A percentile compares a stretch with the other conserved stretches of the same genome.
Conservation (phyloP, 1,139 yeast species). For the Pichia sp. region DNA sequence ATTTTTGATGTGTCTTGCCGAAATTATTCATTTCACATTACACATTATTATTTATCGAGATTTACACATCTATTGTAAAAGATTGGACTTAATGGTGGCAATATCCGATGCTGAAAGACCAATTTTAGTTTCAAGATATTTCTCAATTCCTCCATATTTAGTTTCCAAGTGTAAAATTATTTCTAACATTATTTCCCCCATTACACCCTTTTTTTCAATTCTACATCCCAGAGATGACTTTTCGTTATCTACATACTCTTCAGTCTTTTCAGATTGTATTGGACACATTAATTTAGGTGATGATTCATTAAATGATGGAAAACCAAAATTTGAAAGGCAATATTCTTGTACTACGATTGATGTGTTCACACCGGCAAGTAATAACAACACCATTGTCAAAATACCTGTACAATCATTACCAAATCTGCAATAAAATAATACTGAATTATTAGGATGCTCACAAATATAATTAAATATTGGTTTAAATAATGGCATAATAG, state of each 20-base stretch:
- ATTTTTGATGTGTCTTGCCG: neutral
- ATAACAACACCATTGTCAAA: slow-evolving; percentile 57
- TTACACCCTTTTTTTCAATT: neutral
- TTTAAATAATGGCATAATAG: slow-evolving; percentile 42
- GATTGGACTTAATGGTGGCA: neutral
- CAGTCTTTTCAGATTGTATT: neutral
- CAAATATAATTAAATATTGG: slow-evolving; percentile 47
- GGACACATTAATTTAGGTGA: neutral
- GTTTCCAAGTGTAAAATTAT: neutral
- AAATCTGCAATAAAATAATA: slow-evolving; percentile 74
- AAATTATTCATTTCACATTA: neutral
- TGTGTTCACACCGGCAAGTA: slow-evolving; percentile 58
- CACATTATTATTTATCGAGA: neutral
- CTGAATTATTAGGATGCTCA: slow-evolving; percentile 44
- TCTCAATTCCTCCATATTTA: neutral
- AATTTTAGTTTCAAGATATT: neutral
- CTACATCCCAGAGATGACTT: neutral
- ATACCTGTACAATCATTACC: slow-evolving; percentile 87
- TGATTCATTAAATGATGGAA: neutral
- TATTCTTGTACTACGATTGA: slow-evolving; percentile 58
- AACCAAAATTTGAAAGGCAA: neutral
- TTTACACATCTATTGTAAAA: neutral
- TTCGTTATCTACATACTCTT: neutral
- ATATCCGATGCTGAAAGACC: neutral
- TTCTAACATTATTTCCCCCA: neutral